Base-by-base conservation (phyloP, 441 rosid genomes). In the Manihot esculenta region DNA sequence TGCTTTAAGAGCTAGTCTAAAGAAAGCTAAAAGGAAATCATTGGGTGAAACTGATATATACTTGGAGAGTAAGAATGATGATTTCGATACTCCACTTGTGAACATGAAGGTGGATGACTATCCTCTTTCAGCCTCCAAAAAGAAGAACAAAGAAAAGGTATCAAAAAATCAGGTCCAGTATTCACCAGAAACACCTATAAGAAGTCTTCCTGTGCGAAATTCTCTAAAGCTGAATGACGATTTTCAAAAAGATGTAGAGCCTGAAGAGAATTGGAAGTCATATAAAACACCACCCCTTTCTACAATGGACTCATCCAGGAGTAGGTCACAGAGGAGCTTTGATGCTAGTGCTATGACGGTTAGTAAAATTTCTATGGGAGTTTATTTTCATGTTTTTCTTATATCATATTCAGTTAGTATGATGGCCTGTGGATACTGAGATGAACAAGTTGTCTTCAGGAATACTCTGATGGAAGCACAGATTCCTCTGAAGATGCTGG, bases 1-100 rank as follows among this genome's bases (percentile, higher is more conserved):
- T 15, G 96, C 94, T 14, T 66, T 89, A 30, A 80, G 99, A 62
- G 99, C 99, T 20, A 88, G 80, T 81, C 80, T 89, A 53, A 94
- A 89, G 89, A 92, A 88, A 78, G 85, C 89, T 44, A 91, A 89
- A 70, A 81, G 85, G 83, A 89, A 87, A 81, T 76, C 87, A 11
- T 48, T 80, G 17, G 96, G 79, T 50, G 93, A 92, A 69, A 68
- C 81, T 58, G 98, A 88, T 67, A 51, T 80, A 44, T 83, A 76
- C 74, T 81, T 87, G 77, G 97, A 93, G 79, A 87, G 90, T 49
- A 88, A 84, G 74, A 81, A 77, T 48, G 97, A 88, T 71, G 96
- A 88, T 71, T 80, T 79, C 33, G 92, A 84, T 71, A 76, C 73
- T 18, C 90, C 92, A 0, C 45, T 82, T 18, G 74, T 70, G 20